phyloP scores from a whole-genome alignment of 1,139 yeast genomes.

The Lodderomyces elongisporus region DNA sequence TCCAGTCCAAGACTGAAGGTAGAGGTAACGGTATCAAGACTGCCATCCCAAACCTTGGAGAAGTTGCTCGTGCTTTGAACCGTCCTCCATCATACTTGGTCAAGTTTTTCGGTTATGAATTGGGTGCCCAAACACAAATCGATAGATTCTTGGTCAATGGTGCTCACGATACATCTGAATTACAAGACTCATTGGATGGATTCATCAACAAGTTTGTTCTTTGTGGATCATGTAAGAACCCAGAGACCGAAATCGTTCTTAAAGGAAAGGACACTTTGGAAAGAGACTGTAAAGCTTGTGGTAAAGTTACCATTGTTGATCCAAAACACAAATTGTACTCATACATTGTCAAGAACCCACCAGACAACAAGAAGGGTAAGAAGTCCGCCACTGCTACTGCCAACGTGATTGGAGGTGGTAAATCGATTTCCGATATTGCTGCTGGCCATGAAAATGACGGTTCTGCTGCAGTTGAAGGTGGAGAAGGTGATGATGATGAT shows the following conservation, averaged over 20 bases:
- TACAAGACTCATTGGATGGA: constrained; percentile 92
- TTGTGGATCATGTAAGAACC: constrained; percentile 94
- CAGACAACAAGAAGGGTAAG: constrained; percentile 53
- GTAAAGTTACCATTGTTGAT: constrained; percentile 79
- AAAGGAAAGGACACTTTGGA: constrained; percentile 73
- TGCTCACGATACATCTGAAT: constrained; percentile 82
- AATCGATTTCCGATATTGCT: constrained; percentile 72
- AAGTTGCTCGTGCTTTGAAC: constrained; percentile 90
- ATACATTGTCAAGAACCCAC: constrained; percentile 90
- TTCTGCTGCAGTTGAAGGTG: constrained; percentile 21
- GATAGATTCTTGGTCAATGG: constrained; percentile 95
- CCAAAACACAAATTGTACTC: constrained; percentile 83
- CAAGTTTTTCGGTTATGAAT: constrained; percentile 92
- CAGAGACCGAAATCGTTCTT: constrained; percentile 89
- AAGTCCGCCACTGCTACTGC: constrained; percentile 89
- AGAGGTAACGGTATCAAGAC: constrained; percentile 99
- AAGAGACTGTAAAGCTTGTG: constrained; percentile 98
- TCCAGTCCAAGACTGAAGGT: constrained; percentile 97
- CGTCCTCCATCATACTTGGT: constrained; percentile 90
- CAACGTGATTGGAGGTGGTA: constrained; percentile 85
- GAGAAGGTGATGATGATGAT: constrained; percentile 39
- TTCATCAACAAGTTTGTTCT: constrained; percentile 89
- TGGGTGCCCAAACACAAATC: constrained; percentile 92
- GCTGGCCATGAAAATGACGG: constrained; percentile 35
- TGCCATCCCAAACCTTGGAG: constrained; percentile 82